These are phyloP conservation scores for Tetrapisispora iriomotensis DNA, from an alignment of 805 yeast genomes.

Conservation along the genomic window DNA sequence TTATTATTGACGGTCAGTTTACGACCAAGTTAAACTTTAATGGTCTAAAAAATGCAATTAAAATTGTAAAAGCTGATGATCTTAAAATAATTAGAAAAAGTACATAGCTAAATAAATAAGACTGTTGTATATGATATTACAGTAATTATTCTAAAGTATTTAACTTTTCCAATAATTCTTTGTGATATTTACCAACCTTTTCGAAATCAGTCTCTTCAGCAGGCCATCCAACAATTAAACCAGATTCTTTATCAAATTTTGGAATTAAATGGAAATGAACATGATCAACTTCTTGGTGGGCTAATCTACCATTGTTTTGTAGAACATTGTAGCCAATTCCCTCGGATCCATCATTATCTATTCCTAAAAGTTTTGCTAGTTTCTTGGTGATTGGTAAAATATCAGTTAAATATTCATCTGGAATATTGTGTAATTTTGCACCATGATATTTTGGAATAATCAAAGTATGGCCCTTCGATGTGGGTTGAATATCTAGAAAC, in stretches of 20 bases:
- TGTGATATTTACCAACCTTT: constrained; percentile 57
- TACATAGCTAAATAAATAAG: too few species aligned
- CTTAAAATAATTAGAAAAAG: too few species aligned
- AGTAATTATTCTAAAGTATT: constrained; percentile 10
- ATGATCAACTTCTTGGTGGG: constrained; percentile 92
- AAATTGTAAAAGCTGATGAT: too few species aligned
- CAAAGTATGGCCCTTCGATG: constrained; percentile 77
- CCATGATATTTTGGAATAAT: constrained; percentile 93
- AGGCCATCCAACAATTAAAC: constrained; percentile 94
- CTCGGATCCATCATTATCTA: constrained; percentile 51
- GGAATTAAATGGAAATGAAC: constrained; percentile 97
- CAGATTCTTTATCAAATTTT: constrained; percentile 61
- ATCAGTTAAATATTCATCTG: constrained; percentile 84
- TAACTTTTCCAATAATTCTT: constrained; percentile 41
- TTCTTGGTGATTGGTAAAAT: constrained; percentile 82
- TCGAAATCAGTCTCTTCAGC: constrained; percentile 68
- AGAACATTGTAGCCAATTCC: constrained; percentile 69
- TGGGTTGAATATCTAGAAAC: constrained; percentile 89
- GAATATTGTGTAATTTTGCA: constrained; percentile 81
- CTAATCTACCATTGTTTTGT: constrained; percentile 90
- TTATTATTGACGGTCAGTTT: too few species aligned
- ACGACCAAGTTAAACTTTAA: too few species aligned
- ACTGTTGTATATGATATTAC: too few species aligned
- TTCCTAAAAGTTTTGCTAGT: constrained; percentile 61
- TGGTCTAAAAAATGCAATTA: too few species aligned